Base-by-base conservation (phyloP, 1,284 basidiomycete genomes). In the Apiotrichum sp. region DNA sequence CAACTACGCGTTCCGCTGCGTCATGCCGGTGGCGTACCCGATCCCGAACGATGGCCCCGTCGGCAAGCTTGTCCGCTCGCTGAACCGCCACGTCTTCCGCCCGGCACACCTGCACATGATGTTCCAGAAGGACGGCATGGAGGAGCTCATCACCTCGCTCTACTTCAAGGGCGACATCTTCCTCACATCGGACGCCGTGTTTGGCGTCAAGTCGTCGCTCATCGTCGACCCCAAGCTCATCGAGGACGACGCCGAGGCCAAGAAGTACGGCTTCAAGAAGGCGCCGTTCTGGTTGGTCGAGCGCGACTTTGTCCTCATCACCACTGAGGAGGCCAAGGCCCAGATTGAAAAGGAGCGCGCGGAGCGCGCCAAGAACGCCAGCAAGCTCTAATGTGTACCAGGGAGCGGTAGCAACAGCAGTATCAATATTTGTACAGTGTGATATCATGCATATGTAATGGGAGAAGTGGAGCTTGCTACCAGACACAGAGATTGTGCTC, bases 1-100 rank as follows among this genome's bases (percentile, higher is more conserved):
- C 9, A 78, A 75, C 45, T 91, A 83, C 67, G 80, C 80, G 8
- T 92, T 85, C 74, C 82, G 89, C 39, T 87, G 86, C 31, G 79
- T 92, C 13, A 83, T 88, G 65, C 89, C 89, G 0, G 80, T 84
- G 0, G 74, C 86, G 13, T 93, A 93, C 70, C 83, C 88, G n/a
- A 85, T 89, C 61, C 88, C 88, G 0, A 83, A 81, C 49, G 89
- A 92, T 62, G 89, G 89, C 0, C 84, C 89, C 0, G 86, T 89
- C 6, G 87, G 86, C 1, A 78, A 80, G 34, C 66, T 91, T 57
- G 73, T 91, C 31, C 57, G 77, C 3, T 71, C 70, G 0, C 78
- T 89, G 8, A 80, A 81, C 34, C 80, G 89, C 56, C 89, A 92
- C 68, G 84, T 85, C 63, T 83, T 84, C 78, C 81, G 89, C 29